These are phyloP conservation scores for Flaveria sonorensis DNA, from an alignment of 129 eudicot species.

Conservation along the genomic window DNA sequence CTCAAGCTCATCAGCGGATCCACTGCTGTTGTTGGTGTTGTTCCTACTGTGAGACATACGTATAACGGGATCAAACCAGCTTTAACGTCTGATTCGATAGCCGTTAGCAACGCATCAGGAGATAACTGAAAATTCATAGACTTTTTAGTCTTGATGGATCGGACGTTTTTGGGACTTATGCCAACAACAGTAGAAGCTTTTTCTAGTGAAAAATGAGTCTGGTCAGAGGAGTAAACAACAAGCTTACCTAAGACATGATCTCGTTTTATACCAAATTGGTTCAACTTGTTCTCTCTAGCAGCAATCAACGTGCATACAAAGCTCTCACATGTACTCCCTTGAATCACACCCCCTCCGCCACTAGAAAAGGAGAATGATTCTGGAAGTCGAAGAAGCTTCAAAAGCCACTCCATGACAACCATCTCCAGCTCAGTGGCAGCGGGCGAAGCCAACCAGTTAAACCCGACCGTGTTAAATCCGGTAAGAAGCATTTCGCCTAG, in stretches of 20 bases:
- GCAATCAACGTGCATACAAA: conserved; percentile 37
- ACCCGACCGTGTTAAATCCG: conserved; percentile 43
- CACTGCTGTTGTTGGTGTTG: conserved; percentile 39
- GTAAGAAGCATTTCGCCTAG: conserved; percentile 44
- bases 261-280: neutral
- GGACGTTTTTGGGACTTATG: conserved; percentile 26
- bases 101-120: neutral
- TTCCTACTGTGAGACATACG: conserved; percentile 36
- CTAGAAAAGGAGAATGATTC: conserved; percentile 39
- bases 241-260: conserved; percentile 19
- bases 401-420: conserved; percentile 49
- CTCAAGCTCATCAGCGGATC: conserved; percentile 28
- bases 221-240: conserved; percentile 45
- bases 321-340: conserved; percentile 45
- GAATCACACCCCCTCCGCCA: conserved; percentile 46
- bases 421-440: conserved; percentile 46
- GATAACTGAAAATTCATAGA: conserved; percentile 18
- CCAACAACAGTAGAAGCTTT: conserved; percentile 37
- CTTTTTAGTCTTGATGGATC: conserved; percentile 17
- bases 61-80: conserved; percentile 39
- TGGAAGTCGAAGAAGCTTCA: conserved; percentile 38
- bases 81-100: conserved; percentile 19
- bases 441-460: conserved; percentile 44
- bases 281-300: conserved; percentile 29
- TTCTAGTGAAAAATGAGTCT: conserved; percentile 35